These are phyloP conservation scores for Vigna trinervia DNA, from an alignment of 306 rosid genomes.

Conservation along the genomic window DNA sequence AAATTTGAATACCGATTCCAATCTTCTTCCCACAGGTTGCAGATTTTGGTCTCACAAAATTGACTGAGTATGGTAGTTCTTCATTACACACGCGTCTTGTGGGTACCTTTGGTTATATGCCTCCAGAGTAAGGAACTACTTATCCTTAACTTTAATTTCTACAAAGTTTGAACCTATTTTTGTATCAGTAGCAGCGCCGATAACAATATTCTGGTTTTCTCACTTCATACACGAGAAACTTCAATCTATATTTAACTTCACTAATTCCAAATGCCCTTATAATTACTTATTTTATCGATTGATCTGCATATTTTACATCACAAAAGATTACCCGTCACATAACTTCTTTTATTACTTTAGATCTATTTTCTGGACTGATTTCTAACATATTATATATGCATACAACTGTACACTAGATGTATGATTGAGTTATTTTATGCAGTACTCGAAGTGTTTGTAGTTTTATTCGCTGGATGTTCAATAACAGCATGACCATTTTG, in stretches of 20 bases:
- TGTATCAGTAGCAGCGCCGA: background rate
- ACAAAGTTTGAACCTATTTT: constrained; percentile 2
- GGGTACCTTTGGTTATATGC: constrained; percentile 86
- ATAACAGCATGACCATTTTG: background rate
- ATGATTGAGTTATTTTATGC: constrained; percentile 3
- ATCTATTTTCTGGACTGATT: background rate
- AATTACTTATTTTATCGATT: background rate
- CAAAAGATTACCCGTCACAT: background rate
- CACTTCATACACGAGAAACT: no score
- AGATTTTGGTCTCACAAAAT: constrained; percentile 74
- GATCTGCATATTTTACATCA: background rate
- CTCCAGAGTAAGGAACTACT: constrained; percentile 68
- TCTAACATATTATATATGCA: background rate
- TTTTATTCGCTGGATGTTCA: background rate
- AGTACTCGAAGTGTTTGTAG: background rate
- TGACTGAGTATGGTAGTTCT: constrained; percentile 63
- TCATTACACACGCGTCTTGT: constrained; percentile 72
- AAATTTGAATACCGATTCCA: constrained; percentile 31
- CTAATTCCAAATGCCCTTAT: background rate
- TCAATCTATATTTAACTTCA: no score
- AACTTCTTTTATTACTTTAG: background rate
- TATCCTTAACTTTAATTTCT: background rate
- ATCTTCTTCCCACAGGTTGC: constrained; percentile 61
- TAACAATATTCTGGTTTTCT: background rate
- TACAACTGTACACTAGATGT: background rate